Evolutionary conservation across 176 grass and related monocot genomes (phyloP).

Genomic region (Juncus effusus): DNA sequence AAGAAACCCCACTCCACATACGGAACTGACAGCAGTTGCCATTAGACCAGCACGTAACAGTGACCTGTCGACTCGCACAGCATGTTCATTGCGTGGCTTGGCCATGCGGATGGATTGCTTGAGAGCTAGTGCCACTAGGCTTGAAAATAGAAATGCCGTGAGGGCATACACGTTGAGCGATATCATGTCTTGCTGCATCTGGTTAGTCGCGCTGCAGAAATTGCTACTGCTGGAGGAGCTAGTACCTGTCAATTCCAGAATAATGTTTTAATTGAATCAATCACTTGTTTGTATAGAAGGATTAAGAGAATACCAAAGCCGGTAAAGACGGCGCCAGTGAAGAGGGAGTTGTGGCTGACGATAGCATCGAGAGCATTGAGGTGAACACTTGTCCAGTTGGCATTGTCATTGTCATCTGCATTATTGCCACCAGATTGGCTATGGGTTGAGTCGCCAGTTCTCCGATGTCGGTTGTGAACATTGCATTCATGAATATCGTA

Average conservation of each 20-base stretch:
- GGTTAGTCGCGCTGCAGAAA: constrained; percentile 10
- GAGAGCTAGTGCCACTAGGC: constrained; percentile 40
- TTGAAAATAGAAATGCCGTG: constrained; percentile 45
- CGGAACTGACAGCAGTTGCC: constrained; percentile 30
- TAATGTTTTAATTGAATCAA: background rate
- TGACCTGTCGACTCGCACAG: constrained; percentile 21
- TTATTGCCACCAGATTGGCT: background rate
- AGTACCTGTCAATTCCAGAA: background rate
- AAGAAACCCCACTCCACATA: constrained; percentile 41
- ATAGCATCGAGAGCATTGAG: constrained; percentile 29
- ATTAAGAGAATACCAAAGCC: constrained; percentile 12
- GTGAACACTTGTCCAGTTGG: constrained; percentile 21
- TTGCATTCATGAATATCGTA: constrained; percentile 24
- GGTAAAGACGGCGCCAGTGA: constrained; percentile 28
- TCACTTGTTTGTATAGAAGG: background rate
- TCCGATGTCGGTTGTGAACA: constrained; percentile 9
- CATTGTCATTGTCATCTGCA: background rate
- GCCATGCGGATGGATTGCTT: constrained; percentile 43
- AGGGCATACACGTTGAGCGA: constrained; percentile 37
- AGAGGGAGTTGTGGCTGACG: constrained; percentile 28
- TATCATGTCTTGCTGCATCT: constrained; percentile 13
- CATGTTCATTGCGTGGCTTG: background rate
- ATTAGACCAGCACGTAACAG: constrained; percentile 36
- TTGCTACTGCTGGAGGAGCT: constrained; percentile 12
- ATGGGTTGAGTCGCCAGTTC: background rate